Evolutionary conservation across 331 rosid species (phyloP).

Genomic region (Rosa hybrid): DNA sequence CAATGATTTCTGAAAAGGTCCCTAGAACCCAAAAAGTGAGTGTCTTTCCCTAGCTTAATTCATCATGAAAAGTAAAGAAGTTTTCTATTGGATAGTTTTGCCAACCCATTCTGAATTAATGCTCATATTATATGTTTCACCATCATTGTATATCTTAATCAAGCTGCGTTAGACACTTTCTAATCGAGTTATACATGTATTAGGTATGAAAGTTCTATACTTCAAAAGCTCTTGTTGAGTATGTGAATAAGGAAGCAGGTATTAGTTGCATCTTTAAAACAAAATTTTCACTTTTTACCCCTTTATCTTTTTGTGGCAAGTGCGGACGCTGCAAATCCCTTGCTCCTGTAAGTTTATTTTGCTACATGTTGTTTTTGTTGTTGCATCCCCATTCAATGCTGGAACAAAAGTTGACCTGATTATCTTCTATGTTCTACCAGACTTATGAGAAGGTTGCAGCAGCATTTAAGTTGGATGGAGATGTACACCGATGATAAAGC

Average conservation of each 20-base stretch:
- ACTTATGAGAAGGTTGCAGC: slow-evolving; percentile 84
- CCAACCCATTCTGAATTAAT: not conserved
- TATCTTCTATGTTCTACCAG: slow-evolving; percentile 36
- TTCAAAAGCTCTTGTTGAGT: slow-evolving; percentile 78
- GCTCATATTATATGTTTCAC: not conserved
- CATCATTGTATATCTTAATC: slow-evolving; percentile 5
- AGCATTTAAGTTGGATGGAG: slow-evolving; percentile 64
- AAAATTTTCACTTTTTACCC: not conserved
- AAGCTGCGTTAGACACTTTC: not conserved
- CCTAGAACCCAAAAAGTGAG: slow-evolving; percentile 78
- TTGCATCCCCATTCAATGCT: slow-evolving; percentile 14
- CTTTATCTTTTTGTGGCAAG: slow-evolving; percentile 49
- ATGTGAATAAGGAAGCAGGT: slow-evolving; percentile 75
- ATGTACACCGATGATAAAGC: slow-evolving; percentile 23
- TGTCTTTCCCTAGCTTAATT: not conserved
- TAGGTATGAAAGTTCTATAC: slow-evolving; percentile 74
- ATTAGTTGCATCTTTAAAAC: slow-evolving; percentile 16
- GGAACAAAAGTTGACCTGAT: slow-evolving; percentile 19
- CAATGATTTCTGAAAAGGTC: slow-evolving; percentile 87
- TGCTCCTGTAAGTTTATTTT: slow-evolving; percentile 71
- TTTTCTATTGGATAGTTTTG: not conserved
- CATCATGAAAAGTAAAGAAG: not conserved
- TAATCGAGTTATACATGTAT: slow-evolving; percentile 27
- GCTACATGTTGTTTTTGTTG: slow-evolving; percentile 8
- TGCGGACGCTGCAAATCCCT: slow-evolving; percentile 94